These are phyloP conservation scores for Paraleonurus japonicus DNA, from an alignment of 257 asterid species.

Conservation along the genomic window DNA sequence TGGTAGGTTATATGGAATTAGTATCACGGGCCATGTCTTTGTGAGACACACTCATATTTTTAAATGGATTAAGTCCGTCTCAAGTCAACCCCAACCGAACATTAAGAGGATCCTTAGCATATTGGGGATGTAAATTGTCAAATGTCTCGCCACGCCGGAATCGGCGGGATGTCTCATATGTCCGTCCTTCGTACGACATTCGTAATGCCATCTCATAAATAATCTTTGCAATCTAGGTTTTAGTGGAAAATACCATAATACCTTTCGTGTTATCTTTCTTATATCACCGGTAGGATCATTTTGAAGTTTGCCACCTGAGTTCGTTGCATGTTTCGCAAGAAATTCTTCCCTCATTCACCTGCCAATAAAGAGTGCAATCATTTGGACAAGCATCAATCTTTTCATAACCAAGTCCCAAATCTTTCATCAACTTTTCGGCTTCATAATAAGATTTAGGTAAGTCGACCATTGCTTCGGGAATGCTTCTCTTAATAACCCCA, in stretches of 20 bases:
- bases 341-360: background rate
- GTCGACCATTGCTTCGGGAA: background rate
- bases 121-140: background rate
- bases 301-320: background rate
- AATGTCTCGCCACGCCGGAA: too few species aligned
- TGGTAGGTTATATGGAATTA: too few species aligned
- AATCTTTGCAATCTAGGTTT: background rate
- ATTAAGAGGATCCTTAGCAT: too few species aligned
- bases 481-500: background rate
- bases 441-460: background rate
- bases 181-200: background rate
- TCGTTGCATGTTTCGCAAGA: background rate
- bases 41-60: too few species aligned
- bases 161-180: background rate
- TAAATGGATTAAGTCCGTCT: too few species aligned
- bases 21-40: too few species aligned
- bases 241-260: constrained; percentile 2
- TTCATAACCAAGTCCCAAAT: constrained; percentile 4
- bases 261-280: background rate
- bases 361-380: constrained; percentile 1
- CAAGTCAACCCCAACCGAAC: too few species aligned
- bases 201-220: background rate
- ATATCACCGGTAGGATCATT: background rate
- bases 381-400: constrained; percentile 6
- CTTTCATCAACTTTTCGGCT: background rate